Conservation (phyloP, 1,284 basidiomycete species). For the Wallemia mellicola region DNA sequence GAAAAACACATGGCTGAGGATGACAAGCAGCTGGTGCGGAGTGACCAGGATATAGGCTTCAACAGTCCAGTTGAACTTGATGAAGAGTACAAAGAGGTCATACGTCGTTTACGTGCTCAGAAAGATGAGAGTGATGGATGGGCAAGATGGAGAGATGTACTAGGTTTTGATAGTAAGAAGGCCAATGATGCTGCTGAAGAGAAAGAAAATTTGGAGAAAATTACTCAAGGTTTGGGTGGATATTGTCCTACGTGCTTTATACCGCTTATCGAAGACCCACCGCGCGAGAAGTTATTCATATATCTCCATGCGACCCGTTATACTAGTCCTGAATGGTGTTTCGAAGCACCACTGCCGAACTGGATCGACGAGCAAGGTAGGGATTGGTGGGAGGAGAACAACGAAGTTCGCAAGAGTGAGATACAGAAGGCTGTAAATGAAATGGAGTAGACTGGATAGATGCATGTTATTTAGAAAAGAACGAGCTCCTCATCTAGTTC, state of each 20-base stretch:
- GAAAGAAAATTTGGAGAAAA: neutral
- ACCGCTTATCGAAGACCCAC: constrained; percentile 64
- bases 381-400: neutral
- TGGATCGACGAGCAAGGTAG: neutral
- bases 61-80: constrained; percentile 62
- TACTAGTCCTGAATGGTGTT: constrained; percentile 16
- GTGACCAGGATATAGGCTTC: constrained; percentile 55
- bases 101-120: constrained; percentile 52
- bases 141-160: constrained; percentile 58
- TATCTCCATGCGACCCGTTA: constrained; percentile 71
- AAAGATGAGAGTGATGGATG: constrained; percentile 84
- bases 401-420: neutral
- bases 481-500: neutral
- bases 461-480: neutral
- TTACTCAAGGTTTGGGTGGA: neutral
- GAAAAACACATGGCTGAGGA: neutral
- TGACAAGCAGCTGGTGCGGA: neutral
- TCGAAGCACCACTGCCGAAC: neutral
- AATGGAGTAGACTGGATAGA: neutral
- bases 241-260: constrained; percentile 68
- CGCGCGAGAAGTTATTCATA: constrained; percentile 65
- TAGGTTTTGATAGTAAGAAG: constrained; percentile 1
- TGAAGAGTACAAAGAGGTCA: constrained; percentile 48
- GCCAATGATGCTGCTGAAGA: neutral
- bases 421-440: neutral